Evolutionary conservation across 805 yeast species (phyloP).

Genomic region (Cyberlindnera suaveolens): DNA sequence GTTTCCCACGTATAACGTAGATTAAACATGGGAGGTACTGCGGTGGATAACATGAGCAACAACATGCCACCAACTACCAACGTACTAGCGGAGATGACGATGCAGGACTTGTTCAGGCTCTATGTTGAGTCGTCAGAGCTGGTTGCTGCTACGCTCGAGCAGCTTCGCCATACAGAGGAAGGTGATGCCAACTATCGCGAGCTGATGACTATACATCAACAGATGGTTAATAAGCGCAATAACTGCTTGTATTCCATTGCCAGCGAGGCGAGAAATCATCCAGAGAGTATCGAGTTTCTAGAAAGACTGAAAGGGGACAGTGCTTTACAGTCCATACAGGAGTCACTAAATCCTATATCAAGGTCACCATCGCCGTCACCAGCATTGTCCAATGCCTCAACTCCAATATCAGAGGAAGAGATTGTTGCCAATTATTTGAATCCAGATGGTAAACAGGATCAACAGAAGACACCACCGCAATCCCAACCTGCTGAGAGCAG

Average conservation of each 20-base stretch:
- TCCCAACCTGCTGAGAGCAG: too few species aligned
- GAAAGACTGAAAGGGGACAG: not conserved
- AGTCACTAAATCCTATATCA: too few species aligned
- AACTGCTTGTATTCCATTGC: conserved; percentile 1
- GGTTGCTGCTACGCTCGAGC: not conserved
- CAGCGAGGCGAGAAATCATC: not conserved
- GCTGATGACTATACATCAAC: not conserved
- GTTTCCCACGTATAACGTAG: too few species aligned
- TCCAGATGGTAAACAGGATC: too few species aligned
- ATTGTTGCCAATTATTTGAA: too few species aligned
- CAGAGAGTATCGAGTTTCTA: not conserved
- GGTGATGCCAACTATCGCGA: not conserved
- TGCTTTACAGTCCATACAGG: too few species aligned
- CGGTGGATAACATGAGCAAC: too few species aligned
- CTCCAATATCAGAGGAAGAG: too few species aligned
- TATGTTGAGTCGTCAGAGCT: conserved; percentile 1
- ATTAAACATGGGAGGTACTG: too few species aligned
- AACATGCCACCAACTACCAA: not conserved
- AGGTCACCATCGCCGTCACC: too few species aligned
- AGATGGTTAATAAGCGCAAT: conserved; percentile 1
- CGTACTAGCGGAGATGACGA: not conserved
- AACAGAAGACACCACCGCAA: too few species aligned
- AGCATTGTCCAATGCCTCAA: too few species aligned
- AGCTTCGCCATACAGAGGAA: not conserved
- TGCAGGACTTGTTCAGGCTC: conserved; percentile 1